These are phyloP conservation scores for Peronosclerospora sorghi DNA, from an alignment of 352 stramenopile species.

Conservation along the genomic window DNA sequence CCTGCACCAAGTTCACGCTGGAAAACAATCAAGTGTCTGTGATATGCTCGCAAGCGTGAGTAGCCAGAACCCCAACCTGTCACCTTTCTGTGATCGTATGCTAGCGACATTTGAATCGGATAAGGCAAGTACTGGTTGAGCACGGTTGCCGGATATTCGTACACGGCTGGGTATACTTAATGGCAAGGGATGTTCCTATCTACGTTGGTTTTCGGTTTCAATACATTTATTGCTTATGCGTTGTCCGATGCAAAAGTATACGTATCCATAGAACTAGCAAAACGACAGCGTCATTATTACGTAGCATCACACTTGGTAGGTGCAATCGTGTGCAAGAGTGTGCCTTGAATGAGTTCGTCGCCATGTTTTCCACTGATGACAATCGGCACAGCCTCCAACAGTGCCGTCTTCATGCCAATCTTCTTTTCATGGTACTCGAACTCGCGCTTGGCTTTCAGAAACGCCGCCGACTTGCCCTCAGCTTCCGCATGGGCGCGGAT, in stretches of 20 bases:
- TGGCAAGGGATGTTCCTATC: too few relatives aligned
- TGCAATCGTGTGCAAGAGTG: constrained; percentile 10
- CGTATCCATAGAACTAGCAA: too few relatives aligned
- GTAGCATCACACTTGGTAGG: constrained; percentile 14
- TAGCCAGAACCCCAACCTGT: constrained; percentile 12
- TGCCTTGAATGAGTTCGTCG: constrained; percentile 57
- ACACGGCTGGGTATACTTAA: too few relatives aligned
- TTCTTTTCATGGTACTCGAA: constrained; percentile 75
- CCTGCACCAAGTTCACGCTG: constrained; percentile 20
- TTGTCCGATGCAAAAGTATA: too few relatives aligned
- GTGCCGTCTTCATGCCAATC: constrained; percentile 40
- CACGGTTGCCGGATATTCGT: background rate
- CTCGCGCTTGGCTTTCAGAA: constrained; percentile 62
- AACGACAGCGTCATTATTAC: too few relatives aligned
- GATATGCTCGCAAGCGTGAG: constrained; percentile 18
- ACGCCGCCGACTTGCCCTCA: constrained; percentile 41
- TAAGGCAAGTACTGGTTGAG: too few relatives aligned
- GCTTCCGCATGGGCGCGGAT: constrained; percentile 45
- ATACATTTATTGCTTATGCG: too few relatives aligned
- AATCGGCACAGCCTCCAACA: constrained; percentile 49
- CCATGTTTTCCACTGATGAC: constrained; percentile 81
- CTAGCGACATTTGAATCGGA: constrained; percentile 5
- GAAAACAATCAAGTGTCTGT: constrained; percentile 6
- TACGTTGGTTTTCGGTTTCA: too few relatives aligned
- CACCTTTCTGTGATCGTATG: constrained; percentile 16